These are phyloP conservation scores for Emericellopsis terricola DNA, from an alignment of 495 filamentous ascomycete genomes.

Conservation along the genomic window DNA sequence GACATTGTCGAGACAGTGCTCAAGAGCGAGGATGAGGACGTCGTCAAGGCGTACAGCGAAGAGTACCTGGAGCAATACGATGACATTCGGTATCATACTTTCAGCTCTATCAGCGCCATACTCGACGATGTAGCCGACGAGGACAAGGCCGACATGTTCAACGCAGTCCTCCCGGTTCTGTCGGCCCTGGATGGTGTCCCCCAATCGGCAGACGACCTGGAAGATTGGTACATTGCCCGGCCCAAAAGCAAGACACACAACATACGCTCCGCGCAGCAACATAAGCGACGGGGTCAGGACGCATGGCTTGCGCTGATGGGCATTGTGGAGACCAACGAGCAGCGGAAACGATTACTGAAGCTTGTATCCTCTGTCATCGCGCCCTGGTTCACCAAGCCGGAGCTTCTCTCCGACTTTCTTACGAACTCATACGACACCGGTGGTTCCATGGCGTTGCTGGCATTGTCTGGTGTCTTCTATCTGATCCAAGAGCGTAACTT, in stretches of 20 bases:
- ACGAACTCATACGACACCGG: slow-evolving; percentile 81
- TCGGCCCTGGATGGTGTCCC: slow-evolving; percentile 46
- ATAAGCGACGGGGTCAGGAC: slow-evolving; percentile 61
- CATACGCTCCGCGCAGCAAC: slow-evolving; percentile 34
- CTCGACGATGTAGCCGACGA: slow-evolving; percentile 13
- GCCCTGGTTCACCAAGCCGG: slow-evolving; percentile 71
- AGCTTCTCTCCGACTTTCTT: slow-evolving; percentile 93
- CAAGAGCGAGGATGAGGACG: slow-evolving; percentile 31
- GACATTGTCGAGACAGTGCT: slow-evolving; percentile 45
- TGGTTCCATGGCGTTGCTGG: slow-evolving; percentile 69
- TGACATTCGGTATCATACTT: slow-evolving; percentile 71
- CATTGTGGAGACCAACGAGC: slow-evolving; percentile 43
- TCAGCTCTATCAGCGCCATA: slow-evolving; percentile 37
- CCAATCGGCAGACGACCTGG: slow-evolving; percentile 39
- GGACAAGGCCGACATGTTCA: slow-evolving; percentile 26
- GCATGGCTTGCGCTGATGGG: slow-evolving; percentile 68
- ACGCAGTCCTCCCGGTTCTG: slow-evolving; percentile 43
- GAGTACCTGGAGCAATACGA: slow-evolving; percentile 65
- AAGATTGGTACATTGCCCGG: slow-evolving; percentile 40
- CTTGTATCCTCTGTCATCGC: slow-evolving; percentile 58
- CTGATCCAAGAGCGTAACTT: slow-evolving; percentile 85
- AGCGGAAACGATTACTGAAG: slow-evolving; percentile 61
- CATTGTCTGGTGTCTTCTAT: slow-evolving; percentile 86
- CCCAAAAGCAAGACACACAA: slow-evolving; percentile 34
- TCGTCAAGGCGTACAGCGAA: slow-evolving; percentile 51